Base-by-base conservation (phyloP, 495 filamentous ascomycete species). In the Saxophila tyrrhenica region DNA sequence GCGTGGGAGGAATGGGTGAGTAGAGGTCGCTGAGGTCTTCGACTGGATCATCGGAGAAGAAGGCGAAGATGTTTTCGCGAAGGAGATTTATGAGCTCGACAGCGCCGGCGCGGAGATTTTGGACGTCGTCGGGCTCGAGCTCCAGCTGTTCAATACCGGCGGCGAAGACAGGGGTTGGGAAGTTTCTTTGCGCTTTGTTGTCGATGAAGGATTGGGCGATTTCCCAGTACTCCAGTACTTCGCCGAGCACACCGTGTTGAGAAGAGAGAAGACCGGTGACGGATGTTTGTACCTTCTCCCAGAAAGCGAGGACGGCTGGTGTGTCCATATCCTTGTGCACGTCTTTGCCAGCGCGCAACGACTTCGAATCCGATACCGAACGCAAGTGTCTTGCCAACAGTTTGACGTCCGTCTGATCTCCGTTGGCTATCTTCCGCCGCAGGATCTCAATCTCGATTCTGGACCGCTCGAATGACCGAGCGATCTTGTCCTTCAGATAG, bases 151-250 rank as follows among this genome's bases (percentile, higher is more conserved):
- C 78, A 52, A 89, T 84, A 2, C 50, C 51, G 11, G 52, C 38
- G 9, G 54, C 53, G 32, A 60, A 49, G 42, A 60, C 58, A 5
- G 58, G 48, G 32, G 77, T 74, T 0, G 94, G 92, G 51, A 98
- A 73, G 17, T 80, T 78, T 58, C 77, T 82, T 65, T 96, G 90
- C 45, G 82, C 81, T 50, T 81, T 89, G 17, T 89, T 89, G 32
- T 90, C 83, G 50, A 96, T 86, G 70, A 97, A 98, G 1, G 84
- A 84, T 60, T 90, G 83, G 0, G 89, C 83, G 2, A 83, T 91
- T 58, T 95, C 87, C 91, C 90, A 95, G 67, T 94, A 96, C 55
- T 90, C 87, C 16, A 94, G 69, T 1, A 95, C 80, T 63, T 98
- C 92, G 1, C 87, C 89, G 19, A 97, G 72, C 25, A 97, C 73